Evolutionary conservation across 2,329 filamentous ascomycete species (phyloP), one percentile per base, ranked within the genome.

Genomic region (Alternaria rosae): DNA sequence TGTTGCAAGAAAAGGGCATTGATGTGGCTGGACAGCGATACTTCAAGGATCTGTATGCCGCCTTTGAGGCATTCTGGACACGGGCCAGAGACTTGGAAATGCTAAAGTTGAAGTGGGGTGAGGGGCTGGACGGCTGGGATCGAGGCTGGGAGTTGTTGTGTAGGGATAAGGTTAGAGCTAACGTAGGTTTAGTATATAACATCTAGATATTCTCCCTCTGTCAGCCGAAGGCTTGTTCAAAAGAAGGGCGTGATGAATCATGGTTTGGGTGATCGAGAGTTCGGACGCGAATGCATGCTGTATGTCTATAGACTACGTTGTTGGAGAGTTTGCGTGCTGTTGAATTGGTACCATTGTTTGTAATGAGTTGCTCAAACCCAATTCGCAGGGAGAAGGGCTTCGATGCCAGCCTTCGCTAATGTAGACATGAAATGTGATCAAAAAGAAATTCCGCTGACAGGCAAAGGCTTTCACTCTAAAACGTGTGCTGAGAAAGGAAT

Each of bases 101-200:
- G 26, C 71, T 72, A 26, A 69, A 71, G 55, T 44, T 20, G 9
- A 57, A 53, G 48, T 74, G 73, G 70, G 63, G 53, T 5, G 56
- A 71, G 21, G 70, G 70, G 9, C 42, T 75, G 57, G 57, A 69
- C 21, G 70, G 21, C 2, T 74, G 66, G 70, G 60, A 55, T 35
- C 55, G 66, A 38, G 71, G 60, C 5, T 74, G 73, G 73, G 71
- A 73, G 10, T 60, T 54, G 11, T 50, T 74, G 23, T 71, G 67
- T 51, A 66, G 45, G 38, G 71, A 71, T 48, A 47, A 73, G 42
- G 64, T 72, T n/a, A 26, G 23, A 13, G 63, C 70, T 43, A 52
- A 62, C 42, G 62, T 54, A n/a, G 71, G 66, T 21, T 48, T 72
- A 57, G 67, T 72, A 21, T 71, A 51, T 30, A 51, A 10, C 23